Evolutionary conservation across 2,329 filamentous ascomycete species (phyloP).

Genomic region (Spiromastix sp.): DNA sequence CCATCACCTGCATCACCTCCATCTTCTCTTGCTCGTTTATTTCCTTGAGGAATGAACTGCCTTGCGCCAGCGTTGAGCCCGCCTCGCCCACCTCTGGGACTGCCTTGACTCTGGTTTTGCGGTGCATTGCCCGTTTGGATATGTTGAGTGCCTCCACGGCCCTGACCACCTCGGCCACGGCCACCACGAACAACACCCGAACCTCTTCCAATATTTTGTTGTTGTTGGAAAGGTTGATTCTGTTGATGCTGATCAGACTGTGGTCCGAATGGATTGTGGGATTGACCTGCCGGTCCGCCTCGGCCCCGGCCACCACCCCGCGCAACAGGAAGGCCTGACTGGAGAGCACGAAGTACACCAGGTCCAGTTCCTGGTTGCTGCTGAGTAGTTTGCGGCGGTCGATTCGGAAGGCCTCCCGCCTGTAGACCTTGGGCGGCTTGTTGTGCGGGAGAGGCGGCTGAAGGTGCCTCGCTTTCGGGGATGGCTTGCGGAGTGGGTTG

Average conservation of each 20-base stretch:
- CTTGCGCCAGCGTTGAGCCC: slow-evolving; percentile 39
- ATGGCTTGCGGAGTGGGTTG: slow-evolving; percentile 10
- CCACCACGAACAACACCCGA: slow-evolving; percentile 33
- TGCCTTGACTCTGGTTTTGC: slow-evolving; percentile 20
- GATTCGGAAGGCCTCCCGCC: slow-evolving; percentile 12
- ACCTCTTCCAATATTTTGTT: slow-evolving; percentile 26
- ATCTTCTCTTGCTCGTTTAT: slow-evolving; percentile 47
- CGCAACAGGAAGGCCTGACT: slow-evolving; percentile 36
- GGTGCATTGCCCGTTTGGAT: slow-evolving; percentile 27
- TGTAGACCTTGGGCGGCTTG: slow-evolving; percentile 20
- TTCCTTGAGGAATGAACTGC: slow-evolving; percentile 48
- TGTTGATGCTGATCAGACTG: slow-evolving; percentile 16
- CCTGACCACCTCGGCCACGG: slow-evolving; percentile 29
- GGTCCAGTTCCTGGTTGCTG: slow-evolving; percentile 25
- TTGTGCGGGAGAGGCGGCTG: slow-evolving; percentile 16
- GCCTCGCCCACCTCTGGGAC: slow-evolving; percentile 23
- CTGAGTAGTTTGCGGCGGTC: slow-evolving; percentile 12
- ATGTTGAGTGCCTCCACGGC: slow-evolving; percentile 35
- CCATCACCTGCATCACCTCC: slow-evolving; percentile 26
- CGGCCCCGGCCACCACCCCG: slow-evolving; percentile 28
- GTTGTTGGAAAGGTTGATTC: slow-evolving; percentile 21
- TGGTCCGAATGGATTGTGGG: slow-evolving; percentile 21
- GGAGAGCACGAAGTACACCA: slow-evolving; percentile 31
- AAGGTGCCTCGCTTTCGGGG: slow-evolving; percentile 12
- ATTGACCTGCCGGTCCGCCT: slow-evolving; percentile 17